Evolutionary conservation across 352 stramenopile species (phyloP).

Genomic region (Plasmopara halstedii): DNA sequence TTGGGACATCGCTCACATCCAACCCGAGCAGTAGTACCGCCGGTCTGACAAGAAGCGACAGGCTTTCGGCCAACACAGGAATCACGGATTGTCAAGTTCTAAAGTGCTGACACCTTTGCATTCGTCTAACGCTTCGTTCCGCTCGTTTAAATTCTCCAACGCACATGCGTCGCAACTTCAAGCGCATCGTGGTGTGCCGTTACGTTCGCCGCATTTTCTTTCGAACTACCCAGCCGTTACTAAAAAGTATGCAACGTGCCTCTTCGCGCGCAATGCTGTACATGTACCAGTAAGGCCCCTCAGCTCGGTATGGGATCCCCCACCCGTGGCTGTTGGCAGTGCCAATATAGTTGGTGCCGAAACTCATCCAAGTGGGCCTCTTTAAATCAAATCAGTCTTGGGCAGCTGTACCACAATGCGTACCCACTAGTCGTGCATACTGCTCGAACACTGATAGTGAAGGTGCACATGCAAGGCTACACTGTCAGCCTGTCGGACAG

Average conservation of each 20-base stretch:
- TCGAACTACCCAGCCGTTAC: slow-evolving; percentile 18
- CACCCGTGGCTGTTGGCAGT: slow-evolving; percentile 6
- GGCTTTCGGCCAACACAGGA: no score
- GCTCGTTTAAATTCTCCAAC: slow-evolving; percentile 3
- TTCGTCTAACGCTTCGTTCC: neutral
- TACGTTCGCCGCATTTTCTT: slow-evolving; percentile 29
- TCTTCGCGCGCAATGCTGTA: slow-evolving; percentile 15
- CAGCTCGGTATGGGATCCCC: slow-evolving; percentile 5
- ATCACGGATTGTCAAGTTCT: neutral
- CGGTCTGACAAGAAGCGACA: no score
- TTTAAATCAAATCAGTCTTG: no score
- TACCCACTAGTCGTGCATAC: no score
- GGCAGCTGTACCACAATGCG: no score
- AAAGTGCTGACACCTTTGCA: neutral
- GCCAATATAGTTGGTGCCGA: slow-evolving; percentile 2
- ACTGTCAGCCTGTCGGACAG: neutral
- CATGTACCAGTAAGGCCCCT: neutral
- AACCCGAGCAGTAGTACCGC: slow-evolving; percentile 41
- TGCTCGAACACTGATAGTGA: no score
- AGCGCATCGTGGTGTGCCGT: slow-evolving; percentile 11
- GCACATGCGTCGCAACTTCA: slow-evolving; percentile 13
- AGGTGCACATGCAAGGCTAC: neutral
- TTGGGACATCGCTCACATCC: slow-evolving; percentile 87
- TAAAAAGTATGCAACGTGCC: slow-evolving; percentile 23
- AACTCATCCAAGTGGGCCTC: no score